phyloP scores from a whole-genome alignment of 768 basidiomycete species.

The Royoungia palumana region DNA sequence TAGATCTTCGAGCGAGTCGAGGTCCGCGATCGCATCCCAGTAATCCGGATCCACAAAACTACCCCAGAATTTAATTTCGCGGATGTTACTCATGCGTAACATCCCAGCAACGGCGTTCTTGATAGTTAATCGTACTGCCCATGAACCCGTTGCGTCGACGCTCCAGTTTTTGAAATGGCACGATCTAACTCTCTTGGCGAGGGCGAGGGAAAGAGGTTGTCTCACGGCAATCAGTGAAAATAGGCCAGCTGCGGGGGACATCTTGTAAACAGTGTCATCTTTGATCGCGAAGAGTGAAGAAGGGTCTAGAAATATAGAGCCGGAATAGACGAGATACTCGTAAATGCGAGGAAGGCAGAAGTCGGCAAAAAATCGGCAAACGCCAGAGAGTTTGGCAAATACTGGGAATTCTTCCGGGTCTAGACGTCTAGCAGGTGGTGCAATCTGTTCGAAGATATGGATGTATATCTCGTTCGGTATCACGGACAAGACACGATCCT shows the following conservation, averaged over 20 bases:
- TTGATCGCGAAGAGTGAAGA: not conserved
- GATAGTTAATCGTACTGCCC: constrained; percentile 1
- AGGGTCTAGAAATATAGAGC: constrained; percentile 16
- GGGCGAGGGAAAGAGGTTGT: constrained; percentile 25
- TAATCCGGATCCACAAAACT: constrained; percentile 11
- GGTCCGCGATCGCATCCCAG: constrained; percentile 13
- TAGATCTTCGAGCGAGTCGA: constrained; percentile 16
- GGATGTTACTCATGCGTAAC: constrained; percentile 19
- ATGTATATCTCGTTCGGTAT: constrained; percentile 47
- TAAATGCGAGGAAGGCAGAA: constrained; percentile 40
- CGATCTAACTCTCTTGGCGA: constrained; percentile 30
- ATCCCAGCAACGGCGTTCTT: constrained; percentile 3
- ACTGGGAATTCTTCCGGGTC: constrained; percentile 7
- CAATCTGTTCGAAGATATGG: constrained; percentile 37
- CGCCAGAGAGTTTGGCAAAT: constrained; percentile 32
- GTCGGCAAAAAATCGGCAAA: constrained; percentile 44
- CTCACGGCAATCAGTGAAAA: constrained; percentile 28
- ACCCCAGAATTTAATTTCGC: constrained; percentile 4
- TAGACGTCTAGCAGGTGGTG: constrained; percentile 13
- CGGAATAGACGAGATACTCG: constrained; percentile 25
- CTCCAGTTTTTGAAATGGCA: constrained; percentile 13
- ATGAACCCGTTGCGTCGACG: not conserved
- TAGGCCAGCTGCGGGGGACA: constrained; percentile 10
- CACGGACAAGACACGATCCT: constrained; percentile 15
- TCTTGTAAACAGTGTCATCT: not conserved